Evolutionary conservation across 2,329 filamentous ascomycete genomes (phyloP).

Genomic region (Gaeumannomyces sp.): DNA sequence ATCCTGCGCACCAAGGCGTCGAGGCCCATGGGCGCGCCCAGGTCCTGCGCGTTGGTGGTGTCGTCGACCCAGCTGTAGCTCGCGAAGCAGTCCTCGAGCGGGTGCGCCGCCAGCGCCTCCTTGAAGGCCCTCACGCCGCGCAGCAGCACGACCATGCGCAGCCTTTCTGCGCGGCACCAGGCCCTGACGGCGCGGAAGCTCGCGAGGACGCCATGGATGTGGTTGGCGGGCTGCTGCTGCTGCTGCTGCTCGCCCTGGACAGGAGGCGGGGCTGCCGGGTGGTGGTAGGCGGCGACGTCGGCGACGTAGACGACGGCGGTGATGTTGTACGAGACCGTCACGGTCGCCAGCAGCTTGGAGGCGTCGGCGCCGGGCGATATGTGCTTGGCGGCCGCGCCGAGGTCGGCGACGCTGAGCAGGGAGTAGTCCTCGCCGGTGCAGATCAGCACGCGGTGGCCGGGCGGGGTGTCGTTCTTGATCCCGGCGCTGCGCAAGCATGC

Average conservation of each 20-base stretch:
- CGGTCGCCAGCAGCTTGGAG: neutral
- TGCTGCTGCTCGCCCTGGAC: too few species aligned
- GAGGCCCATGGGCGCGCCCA: neutral
- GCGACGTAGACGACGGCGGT: neutral
- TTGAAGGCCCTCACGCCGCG: neutral
- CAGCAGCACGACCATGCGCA: neutral
- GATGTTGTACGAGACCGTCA: too few species aligned
- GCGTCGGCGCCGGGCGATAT: too few species aligned
- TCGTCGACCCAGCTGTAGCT: neutral
- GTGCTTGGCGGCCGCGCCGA: too few species aligned
- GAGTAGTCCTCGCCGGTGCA: neutral
- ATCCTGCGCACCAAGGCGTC: neutral
- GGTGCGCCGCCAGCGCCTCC: neutral
- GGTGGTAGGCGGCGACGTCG: neutral
- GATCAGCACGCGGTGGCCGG: neutral
- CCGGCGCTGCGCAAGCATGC: neutral
- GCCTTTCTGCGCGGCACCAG: too few species aligned
- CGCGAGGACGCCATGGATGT: neutral
- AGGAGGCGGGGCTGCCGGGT: too few species aligned
- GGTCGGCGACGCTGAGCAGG: neutral
- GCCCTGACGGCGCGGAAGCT: neutral
- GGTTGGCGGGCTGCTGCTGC: too few species aligned
- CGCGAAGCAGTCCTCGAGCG: neutral
- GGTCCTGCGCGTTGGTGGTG: neutral
- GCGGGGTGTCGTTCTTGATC: neutral